Conservation (phyloP, 805 yeast genomes). For the Metschnikowia lunata region DNA sequence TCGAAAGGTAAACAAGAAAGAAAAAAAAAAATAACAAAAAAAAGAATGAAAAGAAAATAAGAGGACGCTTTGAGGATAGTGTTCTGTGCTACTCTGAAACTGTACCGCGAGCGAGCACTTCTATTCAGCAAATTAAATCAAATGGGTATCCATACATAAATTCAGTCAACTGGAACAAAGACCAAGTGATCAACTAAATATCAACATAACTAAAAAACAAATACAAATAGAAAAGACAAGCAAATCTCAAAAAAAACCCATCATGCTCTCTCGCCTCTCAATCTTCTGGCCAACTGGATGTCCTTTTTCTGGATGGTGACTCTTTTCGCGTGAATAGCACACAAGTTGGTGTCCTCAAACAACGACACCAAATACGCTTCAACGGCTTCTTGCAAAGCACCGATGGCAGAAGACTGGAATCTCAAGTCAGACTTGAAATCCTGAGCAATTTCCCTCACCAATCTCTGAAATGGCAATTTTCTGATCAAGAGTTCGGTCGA, state of each 20-base stretch:
- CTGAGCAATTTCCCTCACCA: slow-evolving; percentile 45
- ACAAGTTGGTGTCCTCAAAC: slow-evolving; percentile 45
- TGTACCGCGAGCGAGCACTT: no score
- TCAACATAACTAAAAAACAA: neutral
- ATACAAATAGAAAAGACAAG: neutral
- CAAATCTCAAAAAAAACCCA: no score
- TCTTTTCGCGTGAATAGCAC: slow-evolving; percentile 47
- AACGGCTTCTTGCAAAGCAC: slow-evolving; percentile 45
- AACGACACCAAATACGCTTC: slow-evolving; percentile 45
- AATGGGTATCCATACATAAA: neutral
- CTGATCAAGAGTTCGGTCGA: slow-evolving; percentile 44
- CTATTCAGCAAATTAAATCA: no score
- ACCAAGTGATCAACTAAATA: neutral
- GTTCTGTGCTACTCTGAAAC: no score
- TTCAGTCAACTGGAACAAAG: neutral
- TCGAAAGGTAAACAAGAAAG: no score
- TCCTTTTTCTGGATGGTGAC: slow-evolving; percentile 46
- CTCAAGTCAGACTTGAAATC: slow-evolving; percentile 44
- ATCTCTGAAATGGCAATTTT: slow-evolving; percentile 46
- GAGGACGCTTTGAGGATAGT: no score
- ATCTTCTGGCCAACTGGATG: slow-evolving; percentile 45
- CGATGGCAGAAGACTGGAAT: slow-evolving; percentile 44
- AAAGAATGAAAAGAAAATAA: no score
- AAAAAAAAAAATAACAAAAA: no score
- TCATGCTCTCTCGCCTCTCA: slow-evolving; percentile 43